Evolutionary conservation across 2,329 filamentous ascomycete genomes (phyloP), one percentile per base, ranked within the genome.

Genomic region (Epichloe festucae): DNA sequence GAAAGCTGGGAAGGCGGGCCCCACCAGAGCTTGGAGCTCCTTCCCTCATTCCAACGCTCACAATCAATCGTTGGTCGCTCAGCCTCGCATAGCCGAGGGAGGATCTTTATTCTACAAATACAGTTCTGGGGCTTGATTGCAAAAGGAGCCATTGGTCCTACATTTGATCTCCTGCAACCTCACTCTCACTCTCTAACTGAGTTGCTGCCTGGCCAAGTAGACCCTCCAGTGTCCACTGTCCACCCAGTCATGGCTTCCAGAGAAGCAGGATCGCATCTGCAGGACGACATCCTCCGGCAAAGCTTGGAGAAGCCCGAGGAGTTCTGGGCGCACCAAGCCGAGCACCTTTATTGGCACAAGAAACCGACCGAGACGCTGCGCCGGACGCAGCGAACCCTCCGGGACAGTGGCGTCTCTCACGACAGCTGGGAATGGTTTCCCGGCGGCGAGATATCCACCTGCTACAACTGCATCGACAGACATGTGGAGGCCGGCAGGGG

Each of bases 351-450:
- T 66, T 96, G 90, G 90, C 85, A 94, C 68, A 84, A 81, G 62
- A 76, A 78, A 51, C 90, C 90, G 7, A 76, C 76, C 12, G 72
- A 75, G 0, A 77, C 79, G 0, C 75, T 94, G 21, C 70, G 70
- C 3, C 72, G 70, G 40, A 76, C 73, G 19, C 79, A 75, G 46
- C 90, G 87, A 67, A 79, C 72, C 7, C 72, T 93, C 4, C 67
- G 73, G 50, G 77, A 70, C 56, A 82, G 70, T 56, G 82, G 82
- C 52, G 68, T 73, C n/a, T 71, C 73, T 15, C 83, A 95, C 63
- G 76, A 81, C 42, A 82, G 85, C 62, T 96, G 90, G 89, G 79
- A 81, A 56, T 97, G 91, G 91, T 96, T 95, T 59, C 80, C 87
- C 0, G 87, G 82, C 56, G 91, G 90, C 55, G 82, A 93, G 70